Percentiles rank a stretch among this genome's conserved stretches.
phyloP scores from a whole-genome alignment of 2,329 filamentous ascomycete genomes.

The Xylariaceae sp. region DNA sequence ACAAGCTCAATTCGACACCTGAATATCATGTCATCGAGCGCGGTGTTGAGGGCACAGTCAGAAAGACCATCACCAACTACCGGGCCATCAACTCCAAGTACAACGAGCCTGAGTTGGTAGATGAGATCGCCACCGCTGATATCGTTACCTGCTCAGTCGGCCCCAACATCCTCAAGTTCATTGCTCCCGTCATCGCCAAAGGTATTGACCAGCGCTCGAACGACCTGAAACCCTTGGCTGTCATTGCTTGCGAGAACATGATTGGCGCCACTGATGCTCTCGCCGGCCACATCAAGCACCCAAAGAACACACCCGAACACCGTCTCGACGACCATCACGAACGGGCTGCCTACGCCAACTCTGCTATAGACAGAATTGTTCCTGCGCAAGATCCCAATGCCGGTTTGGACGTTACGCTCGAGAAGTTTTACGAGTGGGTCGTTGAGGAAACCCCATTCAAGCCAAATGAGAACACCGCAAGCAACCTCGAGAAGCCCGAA shows the following conservation, averaged over 20 bases:
- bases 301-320: conserved; percentile 69
- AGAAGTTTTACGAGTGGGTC: conserved; percentile 99
- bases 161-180: conserved; percentile 93
- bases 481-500: conserved; percentile 59
- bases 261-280: conserved; percentile 93
- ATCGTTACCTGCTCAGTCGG: conserved; percentile 96
- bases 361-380: conserved; percentile 96
- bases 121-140: conserved; percentile 85
- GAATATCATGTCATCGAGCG: conserved; percentile 94
- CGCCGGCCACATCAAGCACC: conserved; percentile 75
- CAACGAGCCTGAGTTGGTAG: conserved; percentile 76
- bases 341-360: conserved; percentile 92
- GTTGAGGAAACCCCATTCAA: conserved; percentile 87
- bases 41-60: conserved; percentile 77
- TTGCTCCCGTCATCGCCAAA: conserved; percentile 93
- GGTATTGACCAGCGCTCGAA: conserved; percentile 78
- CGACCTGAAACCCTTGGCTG: conserved; percentile 70
- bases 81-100: conserved; percentile 94
- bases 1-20: conserved; percentile 72
- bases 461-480: conserved; percentile 46
- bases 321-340: conserved; percentile 69
- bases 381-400: conserved; percentile 81
- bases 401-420: conserved; percentile 89
- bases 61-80: conserved; percentile 90
- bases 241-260: conserved; percentile 98